Conservation (phyloP, 1,284 basidiomycete genomes). For the Grifola frondosa region DNA sequence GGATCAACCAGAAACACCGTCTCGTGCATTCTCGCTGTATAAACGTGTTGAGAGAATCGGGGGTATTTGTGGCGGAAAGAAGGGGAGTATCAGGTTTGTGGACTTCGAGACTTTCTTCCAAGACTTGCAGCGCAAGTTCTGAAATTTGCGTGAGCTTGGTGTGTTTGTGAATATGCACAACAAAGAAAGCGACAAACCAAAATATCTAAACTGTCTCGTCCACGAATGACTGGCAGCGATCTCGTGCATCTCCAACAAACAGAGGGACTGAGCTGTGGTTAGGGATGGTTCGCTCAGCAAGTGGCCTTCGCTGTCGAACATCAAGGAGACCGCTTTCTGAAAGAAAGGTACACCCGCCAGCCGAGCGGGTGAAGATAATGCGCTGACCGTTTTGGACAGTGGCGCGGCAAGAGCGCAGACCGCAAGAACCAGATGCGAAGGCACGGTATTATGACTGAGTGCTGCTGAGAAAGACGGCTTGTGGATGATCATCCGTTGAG, state of each 20-base stretch:
- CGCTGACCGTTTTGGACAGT: constrained; percentile 62
- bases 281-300: constrained; percentile 56
- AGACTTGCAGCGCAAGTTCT: constrained; percentile 67
- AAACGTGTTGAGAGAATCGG: constrained; percentile 54
- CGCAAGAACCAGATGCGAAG: constrained; percentile 64
- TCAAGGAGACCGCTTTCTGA: constrained; percentile 60
- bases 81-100: constrained; percentile 57
- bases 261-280: constrained; percentile 69
- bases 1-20: constrained; percentile 76
- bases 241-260: constrained; percentile 68
- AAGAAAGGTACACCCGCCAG: constrained; percentile 71
- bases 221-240: constrained; percentile 44
- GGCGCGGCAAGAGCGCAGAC: constrained; percentile 76
- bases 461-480: constrained; percentile 69
- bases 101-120: constrained; percentile 64
- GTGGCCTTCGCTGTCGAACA: constrained; percentile 66
- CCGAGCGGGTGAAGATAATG: constrained; percentile 57
- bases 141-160: constrained; percentile 5
- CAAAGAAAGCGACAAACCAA: constrained; percentile 31
- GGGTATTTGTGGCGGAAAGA: constrained; percentile 49
- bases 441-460: constrained; percentile 62
- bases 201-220: constrained; percentile 35
- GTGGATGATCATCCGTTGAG: constrained; percentile 70
- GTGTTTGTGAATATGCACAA: too few species aligned
- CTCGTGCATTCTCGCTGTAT: constrained; percentile 72